A percentile compares a stretch with the other conserved stretches of the same genome.
Conservation (phyloP, 1,139 yeast genomes). For the Diutina mesorugosa region DNA sequence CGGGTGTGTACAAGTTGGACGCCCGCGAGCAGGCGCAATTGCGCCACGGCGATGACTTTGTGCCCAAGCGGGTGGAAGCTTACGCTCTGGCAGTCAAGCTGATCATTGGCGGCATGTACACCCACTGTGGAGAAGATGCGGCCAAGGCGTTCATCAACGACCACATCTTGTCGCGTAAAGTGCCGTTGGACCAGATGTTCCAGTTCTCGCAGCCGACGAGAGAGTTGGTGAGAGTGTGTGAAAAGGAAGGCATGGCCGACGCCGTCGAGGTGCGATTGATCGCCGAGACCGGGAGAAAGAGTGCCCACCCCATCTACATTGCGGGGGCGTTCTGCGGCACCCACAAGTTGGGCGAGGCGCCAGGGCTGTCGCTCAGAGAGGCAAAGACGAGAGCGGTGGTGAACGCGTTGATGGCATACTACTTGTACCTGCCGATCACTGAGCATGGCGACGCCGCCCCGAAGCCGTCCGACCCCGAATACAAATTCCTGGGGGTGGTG, state of each 20-base stretch:
- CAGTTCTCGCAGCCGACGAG: slow-evolving; percentile 78
- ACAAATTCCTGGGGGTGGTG: slow-evolving; percentile 33
- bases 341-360: slow-evolving; percentile 85
- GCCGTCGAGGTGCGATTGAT: slow-evolving; percentile 69
- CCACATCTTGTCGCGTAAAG: slow-evolving; percentile 67
- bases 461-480: slow-evolving; percentile 47
- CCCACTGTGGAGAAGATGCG: slow-evolving; percentile 47
- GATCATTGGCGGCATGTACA: slow-evolving; percentile 59
- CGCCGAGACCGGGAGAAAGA: slow-evolving; percentile 86
- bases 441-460: slow-evolving; percentile 24
- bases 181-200: slow-evolving; percentile 63
- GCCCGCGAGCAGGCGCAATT: slow-evolving; percentile 12
- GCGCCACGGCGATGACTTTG: slow-evolving; percentile 9
- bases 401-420: slow-evolving; percentile 83
- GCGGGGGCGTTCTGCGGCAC: slow-evolving; percentile 86
- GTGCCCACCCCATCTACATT: slow-evolving; percentile 75
- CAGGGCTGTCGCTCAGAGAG: slow-evolving; percentile 83
- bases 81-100: slow-evolving; percentile 53
- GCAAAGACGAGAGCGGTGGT: slow-evolving; percentile 90
- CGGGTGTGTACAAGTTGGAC: slow-evolving; percentile 38
- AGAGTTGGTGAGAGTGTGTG: slow-evolving; percentile 68
- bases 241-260: slow-evolving; percentile 59
- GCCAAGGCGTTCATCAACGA: slow-evolving; percentile 55
- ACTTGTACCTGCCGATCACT: slow-evolving; percentile 71
- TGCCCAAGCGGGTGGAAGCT: slow-evolving; percentile 24